Base-by-base conservation (phyloP, 2,329 filamentous ascomycete species). In the Epichloe baconii region DNA sequence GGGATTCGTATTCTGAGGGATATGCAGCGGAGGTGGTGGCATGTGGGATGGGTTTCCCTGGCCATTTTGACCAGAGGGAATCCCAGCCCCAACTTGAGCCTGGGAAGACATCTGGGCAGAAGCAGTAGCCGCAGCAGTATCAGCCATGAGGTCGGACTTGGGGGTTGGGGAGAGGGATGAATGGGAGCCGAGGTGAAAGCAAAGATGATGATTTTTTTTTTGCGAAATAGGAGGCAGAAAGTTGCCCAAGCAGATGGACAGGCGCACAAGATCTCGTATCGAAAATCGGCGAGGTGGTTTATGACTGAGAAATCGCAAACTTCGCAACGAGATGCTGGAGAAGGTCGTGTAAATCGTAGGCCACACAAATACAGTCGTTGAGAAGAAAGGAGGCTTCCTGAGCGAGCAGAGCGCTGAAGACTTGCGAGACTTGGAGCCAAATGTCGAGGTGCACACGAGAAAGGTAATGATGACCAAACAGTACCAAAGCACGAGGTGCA, bases 1-100 rank as follows among this genome's bases (percentile, higher is more conserved):
- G 45, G 90, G 88, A 64, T 96, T 96, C 65, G 82, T 96, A 74
- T 96, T 97, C 71, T 93, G 88, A 31, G 91, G 90, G 64, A 97
- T 97, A 67, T 94, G 86, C 55, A 95, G 82, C 59, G 90, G 86
- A 55, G 89, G 89, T 52, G 91, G 90, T 53, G 88, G 86, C 85
- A 96, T 90, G 68, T 93, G 86, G 58, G 79, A 71, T 56, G 82
- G 77, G 65, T 83, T 83, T 57, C 75, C 71, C 71, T 87, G 85
- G 59, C 78, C 77, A 64, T 80, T 82, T 70, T 88, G 85, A 58
- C 77, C 74, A n/a, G 48, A 40, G 36, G 51, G 26, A 37, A 43
- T 48, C 6, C 54, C 83, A 58, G 83, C 83, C 63, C 82, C 84
- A 59, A 80, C 75, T 61, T 83, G 79, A 55, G 78, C 71, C 67